Evolutionary conservation across 768 basidiomycete species (phyloP), one percentile per base, ranked within the genome.

Genomic region (Dentipellis sp.): DNA sequence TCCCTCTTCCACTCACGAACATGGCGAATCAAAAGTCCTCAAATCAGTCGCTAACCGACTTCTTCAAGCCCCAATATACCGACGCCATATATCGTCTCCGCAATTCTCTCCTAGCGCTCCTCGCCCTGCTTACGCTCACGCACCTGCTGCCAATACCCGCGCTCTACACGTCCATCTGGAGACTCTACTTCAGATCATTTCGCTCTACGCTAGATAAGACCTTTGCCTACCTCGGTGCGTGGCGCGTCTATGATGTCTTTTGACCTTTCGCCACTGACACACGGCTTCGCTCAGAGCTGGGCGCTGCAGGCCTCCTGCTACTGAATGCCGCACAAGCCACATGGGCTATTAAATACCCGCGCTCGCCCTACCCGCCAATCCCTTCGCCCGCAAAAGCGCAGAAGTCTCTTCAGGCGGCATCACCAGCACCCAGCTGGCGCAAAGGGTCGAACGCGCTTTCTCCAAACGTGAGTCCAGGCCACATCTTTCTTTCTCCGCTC

Each of bases 131-230:
- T 53, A 57, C 59, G n/a, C 52, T 58, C 1, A 62, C 61, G 1
- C 61, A 61, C 45, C 61, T 62, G n/a, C 61, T 62, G 4, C 61
- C 61, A 12, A 29, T 58, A 17, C 61, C 61, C 36, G 52, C 59
- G 2, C 59, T 53, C 2, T 56, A 60, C 52, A 38, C 59, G 10
- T 55, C 59, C 29, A 54, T 52, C 53, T 61, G 56, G 56, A 58
- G 56, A n/a, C 46, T 62, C 10, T 56, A 60, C 45, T 56, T 59
- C 6, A 47, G 54, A 54, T 53, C 61, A 42, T 61, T 52, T 46
- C 59, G 53, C 11, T 62, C 61, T 11, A 29, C 50, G 29, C 55
- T 48, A 54, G 59, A 62, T 48, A 54, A 58, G 42, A 17, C 39
- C 5, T 2, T 60, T 14, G 59, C 56, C 2, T 3, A 52, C 29